Evolutionary conservation across 78 protist species (phyloP).

Genomic region (Acrasis kona): DNA sequence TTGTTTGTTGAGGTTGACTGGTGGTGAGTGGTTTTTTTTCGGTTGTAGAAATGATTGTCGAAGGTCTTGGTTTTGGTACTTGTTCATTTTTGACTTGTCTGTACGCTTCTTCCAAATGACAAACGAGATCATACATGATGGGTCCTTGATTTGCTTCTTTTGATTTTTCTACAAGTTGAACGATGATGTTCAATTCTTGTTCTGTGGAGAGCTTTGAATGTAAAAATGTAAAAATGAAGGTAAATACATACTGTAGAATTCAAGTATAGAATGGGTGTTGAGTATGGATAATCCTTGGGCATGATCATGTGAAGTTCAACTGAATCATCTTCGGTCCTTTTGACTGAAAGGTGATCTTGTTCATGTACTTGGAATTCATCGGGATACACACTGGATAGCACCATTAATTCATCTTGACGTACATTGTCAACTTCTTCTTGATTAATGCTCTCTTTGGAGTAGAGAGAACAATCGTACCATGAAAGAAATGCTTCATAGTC

Average conservation of each 20-base stretch:
- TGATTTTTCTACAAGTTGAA: too few species aligned
- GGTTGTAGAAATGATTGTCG: too few species aligned
- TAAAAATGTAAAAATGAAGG: too few species aligned
- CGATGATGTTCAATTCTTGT: too few species aligned
- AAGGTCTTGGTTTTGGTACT: too few species aligned
- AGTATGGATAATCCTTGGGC: not conserved
- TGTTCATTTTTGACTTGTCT: too few species aligned
- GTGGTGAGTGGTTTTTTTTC: too few species aligned
- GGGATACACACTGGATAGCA: not conserved
- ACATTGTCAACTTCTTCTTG: not conserved
- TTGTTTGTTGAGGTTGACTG: too few species aligned
- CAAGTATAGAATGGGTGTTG: not conserved
- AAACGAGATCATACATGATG: too few species aligned
- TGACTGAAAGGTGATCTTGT: not conserved
- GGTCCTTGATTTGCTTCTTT: too few species aligned
- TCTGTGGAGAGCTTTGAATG: too few species aligned
- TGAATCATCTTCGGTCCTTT: not conserved
- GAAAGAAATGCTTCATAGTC: not conserved
- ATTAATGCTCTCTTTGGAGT: not conserved
- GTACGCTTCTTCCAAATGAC: too few species aligned
- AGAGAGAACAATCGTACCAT: not conserved
- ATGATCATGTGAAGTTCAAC: not conserved
- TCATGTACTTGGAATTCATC: not conserved
- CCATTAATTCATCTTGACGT: not conserved
- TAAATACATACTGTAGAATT: not conserved